These are phyloP conservation scores for Ceratopteris richardii DNA, from an alignment of 75 land plant species.

Conservation along the genomic window DNA sequence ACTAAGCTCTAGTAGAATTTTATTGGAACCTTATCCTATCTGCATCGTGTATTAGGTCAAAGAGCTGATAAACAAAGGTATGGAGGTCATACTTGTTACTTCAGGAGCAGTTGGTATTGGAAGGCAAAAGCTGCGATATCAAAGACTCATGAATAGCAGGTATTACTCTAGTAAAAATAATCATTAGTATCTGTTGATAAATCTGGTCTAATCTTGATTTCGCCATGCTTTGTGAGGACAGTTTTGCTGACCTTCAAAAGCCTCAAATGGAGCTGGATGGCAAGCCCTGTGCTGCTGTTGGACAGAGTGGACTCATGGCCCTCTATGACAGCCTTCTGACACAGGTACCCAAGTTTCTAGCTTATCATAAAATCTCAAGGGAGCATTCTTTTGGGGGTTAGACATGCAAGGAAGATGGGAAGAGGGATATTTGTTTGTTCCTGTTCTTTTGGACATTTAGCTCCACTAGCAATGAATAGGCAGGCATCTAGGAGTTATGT, in stretches of 20 bases:
- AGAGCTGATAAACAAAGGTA: conserved; percentile 52
- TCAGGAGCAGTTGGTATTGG: conserved; percentile 97
- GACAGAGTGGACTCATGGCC: conserved; percentile 96
- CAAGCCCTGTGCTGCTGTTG: conserved; percentile 94
- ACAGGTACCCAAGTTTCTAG: conserved; percentile 44
- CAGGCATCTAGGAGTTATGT: too few relatives aligned
- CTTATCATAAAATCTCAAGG: too few relatives aligned
- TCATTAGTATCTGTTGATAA: too few relatives aligned
- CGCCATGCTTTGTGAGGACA: conserved; percentile 21
- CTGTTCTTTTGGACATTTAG: too few relatives aligned
- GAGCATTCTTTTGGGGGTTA: too few relatives aligned
- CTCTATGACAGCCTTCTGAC: conserved; percentile 82
- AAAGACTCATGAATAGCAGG: conserved; percentile 83
- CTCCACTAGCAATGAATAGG: too few relatives aligned
- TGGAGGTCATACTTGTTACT: conserved; percentile 80
- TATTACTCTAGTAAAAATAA: too few relatives aligned
- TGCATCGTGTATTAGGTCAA: conserved; percentile 47
- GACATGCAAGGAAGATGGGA: too few relatives aligned
- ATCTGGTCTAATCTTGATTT: too few relatives aligned
- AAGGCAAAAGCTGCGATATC: conserved; percentile 72
- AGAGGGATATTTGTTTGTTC: too few relatives aligned
- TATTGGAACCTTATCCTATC: too few relatives aligned
- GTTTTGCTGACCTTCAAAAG: conserved; percentile 88
- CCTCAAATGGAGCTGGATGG: conserved; percentile 88
- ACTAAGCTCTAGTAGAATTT: too few relatives aligned